Conservation (phyloP, 495 filamentous ascomycete genomes). For the Friedmanniomyces endolithicus region DNA sequence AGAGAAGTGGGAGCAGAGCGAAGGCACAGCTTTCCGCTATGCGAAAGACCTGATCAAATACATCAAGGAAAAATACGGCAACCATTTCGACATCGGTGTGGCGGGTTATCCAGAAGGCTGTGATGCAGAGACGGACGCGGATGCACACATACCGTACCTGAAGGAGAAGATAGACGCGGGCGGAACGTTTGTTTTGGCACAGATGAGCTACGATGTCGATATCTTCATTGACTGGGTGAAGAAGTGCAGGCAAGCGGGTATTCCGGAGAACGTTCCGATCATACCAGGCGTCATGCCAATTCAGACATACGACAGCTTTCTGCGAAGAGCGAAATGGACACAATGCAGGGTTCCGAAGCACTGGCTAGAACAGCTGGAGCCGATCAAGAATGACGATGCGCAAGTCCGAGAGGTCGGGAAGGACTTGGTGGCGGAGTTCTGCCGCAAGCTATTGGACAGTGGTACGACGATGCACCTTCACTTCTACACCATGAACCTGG, state of each 20-base stretch:
- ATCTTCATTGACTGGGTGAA: constrained; percentile 84
- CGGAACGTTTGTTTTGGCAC: constrained; percentile 84
- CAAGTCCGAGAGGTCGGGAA: constrained; percentile 86
- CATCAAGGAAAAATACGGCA: constrained; percentile 76
- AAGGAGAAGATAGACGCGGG: constrained; percentile 98
- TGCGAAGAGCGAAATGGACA: constrained; percentile 80
- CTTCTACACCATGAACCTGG: constrained; percentile 99
- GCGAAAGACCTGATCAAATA: constrained; percentile 89
- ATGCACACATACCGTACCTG: constrained; percentile 75
- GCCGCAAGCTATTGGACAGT: constrained; percentile 62
- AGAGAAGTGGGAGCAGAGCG: constrained; percentile 65
- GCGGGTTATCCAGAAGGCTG: constrained; percentile 95
- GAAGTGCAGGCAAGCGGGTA: constrained; percentile 71
- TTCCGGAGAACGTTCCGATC: constrained; percentile 61
- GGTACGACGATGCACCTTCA: constrained; percentile 76
- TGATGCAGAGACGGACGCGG: constrained; percentile 79
- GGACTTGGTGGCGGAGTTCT: constrained; percentile 82
- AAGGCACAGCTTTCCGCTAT: constrained; percentile 69
- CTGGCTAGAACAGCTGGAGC: constrained; percentile 74
- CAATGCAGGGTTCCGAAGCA: constrained; percentile 65
- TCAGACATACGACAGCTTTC: constrained; percentile 81
- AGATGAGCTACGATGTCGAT: constrained; percentile 99
- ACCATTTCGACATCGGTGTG: constrained; percentile 96
- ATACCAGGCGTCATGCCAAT: constrained; percentile 99
- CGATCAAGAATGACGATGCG: constrained; percentile 91